phyloP scores from a whole-genome alignment of 192 early-diverging fungal species.

The Phycomyces blakesleeanus region DNA sequence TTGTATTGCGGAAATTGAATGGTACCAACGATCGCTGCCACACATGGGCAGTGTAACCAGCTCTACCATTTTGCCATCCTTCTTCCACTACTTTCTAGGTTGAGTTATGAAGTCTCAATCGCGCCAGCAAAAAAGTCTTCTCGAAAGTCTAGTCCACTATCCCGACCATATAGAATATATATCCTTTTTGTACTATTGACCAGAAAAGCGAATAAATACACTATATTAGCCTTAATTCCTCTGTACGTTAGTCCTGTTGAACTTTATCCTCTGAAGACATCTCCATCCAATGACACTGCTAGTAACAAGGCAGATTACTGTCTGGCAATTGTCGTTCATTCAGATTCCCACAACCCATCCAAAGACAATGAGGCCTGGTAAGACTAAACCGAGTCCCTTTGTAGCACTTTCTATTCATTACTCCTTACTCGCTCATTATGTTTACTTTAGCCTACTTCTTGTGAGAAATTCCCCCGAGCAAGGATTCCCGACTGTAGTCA shows the following conservation, averaged over 20 bases:
- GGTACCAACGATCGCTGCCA: too few relatives aligned
- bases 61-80: not conserved
- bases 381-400: not conserved
- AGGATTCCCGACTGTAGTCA: conserved; percentile 6
- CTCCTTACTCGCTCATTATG: not conserved
- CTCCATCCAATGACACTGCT: not conserved
- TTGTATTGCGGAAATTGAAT: too few relatives aligned
- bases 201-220: not conserved
- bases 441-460: conserved; percentile 7
- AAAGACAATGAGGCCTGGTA: conserved; percentile 16
- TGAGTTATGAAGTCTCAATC: not conserved
- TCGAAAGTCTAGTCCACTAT: conserved; percentile 6
- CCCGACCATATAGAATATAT: conserved; percentile 15
- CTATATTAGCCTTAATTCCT: conserved; percentile 8
- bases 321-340: conserved; percentile 8
- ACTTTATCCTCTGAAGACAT: not conserved
- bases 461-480: conserved; percentile 2
- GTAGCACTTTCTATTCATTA: too few relatives aligned
- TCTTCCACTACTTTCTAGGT: not conserved
- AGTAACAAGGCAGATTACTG: not conserved
- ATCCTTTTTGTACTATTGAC: conserved; percentile 17
- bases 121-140: not conserved
- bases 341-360: not conserved
- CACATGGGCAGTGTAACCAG: too few relatives aligned
- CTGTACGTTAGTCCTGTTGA: not conserved